phyloP scores from a whole-genome alignment of 2,329 filamentous ascomycete genomes.

The Verruconis gallopava region DNA sequence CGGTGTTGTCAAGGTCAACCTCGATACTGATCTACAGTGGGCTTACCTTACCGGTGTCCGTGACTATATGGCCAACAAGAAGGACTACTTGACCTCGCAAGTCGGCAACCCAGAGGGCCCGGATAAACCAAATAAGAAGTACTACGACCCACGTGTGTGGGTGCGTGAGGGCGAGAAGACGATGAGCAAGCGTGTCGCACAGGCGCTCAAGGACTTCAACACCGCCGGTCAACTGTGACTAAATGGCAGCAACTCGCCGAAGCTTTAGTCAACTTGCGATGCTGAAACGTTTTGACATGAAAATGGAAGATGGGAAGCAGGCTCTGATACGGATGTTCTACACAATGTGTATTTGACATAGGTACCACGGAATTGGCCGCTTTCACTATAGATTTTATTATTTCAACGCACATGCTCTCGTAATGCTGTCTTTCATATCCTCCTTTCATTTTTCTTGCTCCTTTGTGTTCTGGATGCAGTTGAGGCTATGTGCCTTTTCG shows the following conservation, averaged over 20 bases:
- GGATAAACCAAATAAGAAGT: slow-evolving; percentile 99
- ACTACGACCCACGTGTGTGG: slow-evolving; percentile 74
- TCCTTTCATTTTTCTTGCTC: too few relatives aligned
- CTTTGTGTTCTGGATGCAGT: too few relatives aligned
- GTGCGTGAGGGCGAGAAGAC: slow-evolving; percentile 95
- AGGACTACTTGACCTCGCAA: slow-evolving; percentile 77
- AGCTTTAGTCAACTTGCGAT: too few relatives aligned
- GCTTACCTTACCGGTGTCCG: slow-evolving; percentile 87
- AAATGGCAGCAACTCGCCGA: background rate
- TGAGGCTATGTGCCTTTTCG: too few relatives aligned
- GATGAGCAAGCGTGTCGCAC: slow-evolving; percentile 69
- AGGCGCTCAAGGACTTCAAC: slow-evolving; percentile 87
- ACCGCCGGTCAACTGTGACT: slow-evolving; percentile 56
- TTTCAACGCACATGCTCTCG: too few relatives aligned
- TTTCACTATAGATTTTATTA: too few relatives aligned
- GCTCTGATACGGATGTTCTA: too few relatives aligned
- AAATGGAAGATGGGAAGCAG: too few relatives aligned
- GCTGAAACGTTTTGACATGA: too few relatives aligned
- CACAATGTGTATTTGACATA: too few relatives aligned
- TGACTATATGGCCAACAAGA: slow-evolving; percentile 88
- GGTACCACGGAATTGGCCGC: too few relatives aligned
- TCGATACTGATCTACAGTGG: slow-evolving; percentile 89
- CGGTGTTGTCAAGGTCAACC: slow-evolving; percentile 98
- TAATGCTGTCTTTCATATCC: too few relatives aligned
- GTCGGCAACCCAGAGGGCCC: slow-evolving; percentile 92